Base-by-base conservation (phyloP, 495 filamentous ascomycete genomes). In the Talaromyces proteolyticus region DNA sequence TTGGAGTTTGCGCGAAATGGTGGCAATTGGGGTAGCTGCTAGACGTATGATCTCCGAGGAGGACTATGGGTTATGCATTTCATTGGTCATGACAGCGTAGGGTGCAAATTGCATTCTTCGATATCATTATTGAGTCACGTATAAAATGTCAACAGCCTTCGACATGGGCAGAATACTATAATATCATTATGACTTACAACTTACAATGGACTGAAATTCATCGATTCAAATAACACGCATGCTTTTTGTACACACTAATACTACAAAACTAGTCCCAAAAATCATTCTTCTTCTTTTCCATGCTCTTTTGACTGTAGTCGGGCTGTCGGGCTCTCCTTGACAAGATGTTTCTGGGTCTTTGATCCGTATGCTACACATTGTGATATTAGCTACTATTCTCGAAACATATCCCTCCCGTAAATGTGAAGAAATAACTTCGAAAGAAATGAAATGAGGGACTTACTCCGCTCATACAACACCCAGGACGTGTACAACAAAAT, bases 1-100 rank as follows among this genome's bases (percentile, higher is more conserved):
- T 67, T 93, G 59, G 75, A 65, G 21, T 95, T 91, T 72, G 86
- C 82, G 6, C 73, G 73, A 55, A 64, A 55, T 17, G 85, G 84
- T 3, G 89, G 90, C 5, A 64, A 77, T 17, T 95, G 89, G 89
- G 72, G 75, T 20, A 54, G 67, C 52, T 95, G 89, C 58, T 89
- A 36, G 4, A 19, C n/a, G 2, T 3, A 41, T n/a, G 8, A 16
- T 18, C 3, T n/a, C 24, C 23, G 10, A 3, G 4, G 42, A 25
- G 22, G 10, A 22, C 23, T 11, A 23, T 7, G 14, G 22, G 7
- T 26, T 6, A 21, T n/a, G 11, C 20, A 6, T 44, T n/a, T 12
- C 18, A 11, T n/a, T 44, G 3, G 1, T 24, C n/a, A n/a, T n/a
- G n/a, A n/a, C n/a, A n/a, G n/a, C n/a, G n/a, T n/a, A n/a, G n/a